Evolutionary conservation across 129 eudicot genomes (phyloP), one percentile per base, ranked within the genome.

Genomic region (Escallonia rubra): DNA sequence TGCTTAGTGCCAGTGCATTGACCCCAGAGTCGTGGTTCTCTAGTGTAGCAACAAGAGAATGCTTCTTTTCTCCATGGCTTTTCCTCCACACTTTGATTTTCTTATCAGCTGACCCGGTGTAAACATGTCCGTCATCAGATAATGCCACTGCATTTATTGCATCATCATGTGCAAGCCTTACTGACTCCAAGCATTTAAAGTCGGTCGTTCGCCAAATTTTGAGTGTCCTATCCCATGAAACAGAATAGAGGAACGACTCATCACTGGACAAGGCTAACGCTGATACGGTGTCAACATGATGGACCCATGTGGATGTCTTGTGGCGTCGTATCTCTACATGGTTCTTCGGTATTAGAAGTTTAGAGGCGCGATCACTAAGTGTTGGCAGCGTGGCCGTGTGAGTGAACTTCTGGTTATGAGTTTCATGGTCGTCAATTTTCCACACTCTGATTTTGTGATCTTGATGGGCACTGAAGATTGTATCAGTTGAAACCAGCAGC

Each of bases 191-290:
- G 72, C 92, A 86, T 74, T 86, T 86, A 68, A 82, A 82, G 73
- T 86, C 88, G n/a, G 79, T 62, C 56, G 76, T 75, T 63, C 82
- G 69, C 88, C 92, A 86, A 76, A 86, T 74, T 73, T 86, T 86
- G 44, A 86, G 75, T 13, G 88, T 77, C 69, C 88, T 70, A 67
- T 86, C 88, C 92, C 88, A 86, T 8, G 92, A 86, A 64, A 82
- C 88, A 11, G 92, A 86, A 80, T 86, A 86, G 64, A 86, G 80
- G 50, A 74, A 41, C 57, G 86, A 82, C 14, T 70, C 46, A 59
- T 86, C 92, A 41, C 47, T 54, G 16, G 88, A 71, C 68, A 82
- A 64, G n/a, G 86, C 92, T 49, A 86, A 74, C 16, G 86, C 80
- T 51, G 92, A 86, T 41, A 86, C 88, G 8, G 88, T 72, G 69